Conservation (phyloP, 225 moss, liverwort and hornwort species). For the Marchantia polymorpha region DNA sequence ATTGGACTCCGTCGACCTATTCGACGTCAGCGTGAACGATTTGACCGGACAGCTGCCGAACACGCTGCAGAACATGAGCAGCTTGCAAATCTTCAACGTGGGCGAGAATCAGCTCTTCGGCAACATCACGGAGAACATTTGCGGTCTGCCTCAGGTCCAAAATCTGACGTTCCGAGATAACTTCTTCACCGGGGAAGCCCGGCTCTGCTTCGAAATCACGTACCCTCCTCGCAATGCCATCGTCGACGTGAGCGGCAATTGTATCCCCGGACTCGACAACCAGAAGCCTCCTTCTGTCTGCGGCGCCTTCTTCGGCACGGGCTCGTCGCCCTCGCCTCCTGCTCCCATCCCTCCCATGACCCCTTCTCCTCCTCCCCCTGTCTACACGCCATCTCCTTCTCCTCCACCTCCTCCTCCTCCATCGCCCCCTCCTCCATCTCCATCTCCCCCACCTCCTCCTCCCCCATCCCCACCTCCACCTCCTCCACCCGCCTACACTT, state of each 20-base stretch:
- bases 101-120: constrained; percentile 57
- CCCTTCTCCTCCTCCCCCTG: not conserved
- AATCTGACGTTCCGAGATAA: constrained; percentile 62
- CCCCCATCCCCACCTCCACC: constrained; percentile 14
- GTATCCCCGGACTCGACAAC: constrained; percentile 40
- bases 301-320: constrained; percentile 50
- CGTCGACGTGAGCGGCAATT: constrained; percentile 55
- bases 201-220: constrained; percentile 29
- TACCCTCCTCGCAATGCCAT: constrained; percentile 30
- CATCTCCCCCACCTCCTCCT: constrained; percentile 13
- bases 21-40: constrained; percentile 61
- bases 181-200: constrained; percentile 44
- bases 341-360: not conserved
- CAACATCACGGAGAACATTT: constrained; percentile 42
- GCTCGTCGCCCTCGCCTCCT: not conserved
- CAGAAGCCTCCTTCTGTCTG: constrained; percentile 58
- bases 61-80: constrained; percentile 41
- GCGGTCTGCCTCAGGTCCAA: constrained; percentile 42
- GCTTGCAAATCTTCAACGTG: constrained; percentile 46
- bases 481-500: constrained; percentile 5
- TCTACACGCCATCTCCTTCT: not conserved
- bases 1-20: constrained; percentile 42
- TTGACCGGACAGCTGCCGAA: constrained; percentile 56
- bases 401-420: constrained; percentile 20
- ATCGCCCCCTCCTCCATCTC: constrained; percentile 11